Evolutionary conservation across 345 rosid species (phyloP).

Genomic region (Corchorus capsularis): DNA sequence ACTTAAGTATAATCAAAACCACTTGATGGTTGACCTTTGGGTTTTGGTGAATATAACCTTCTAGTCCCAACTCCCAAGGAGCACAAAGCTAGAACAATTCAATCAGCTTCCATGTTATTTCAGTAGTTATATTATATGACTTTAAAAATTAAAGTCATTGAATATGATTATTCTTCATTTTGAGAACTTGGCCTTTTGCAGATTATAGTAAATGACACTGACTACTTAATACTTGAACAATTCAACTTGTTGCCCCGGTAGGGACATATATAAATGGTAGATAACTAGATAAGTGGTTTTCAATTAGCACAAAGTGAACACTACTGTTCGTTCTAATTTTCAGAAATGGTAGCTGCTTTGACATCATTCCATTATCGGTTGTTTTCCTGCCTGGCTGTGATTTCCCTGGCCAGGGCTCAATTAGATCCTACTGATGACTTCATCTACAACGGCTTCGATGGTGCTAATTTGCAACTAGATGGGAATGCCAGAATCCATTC

Average conservation of each 20-base stretch:
- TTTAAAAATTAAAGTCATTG: neutral
- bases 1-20: neutral
- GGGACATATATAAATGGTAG: neutral
- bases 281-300: neutral
- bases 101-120: neutral
- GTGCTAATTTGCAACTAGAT: constrained; percentile 31
- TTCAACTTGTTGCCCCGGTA: neutral
- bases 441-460: constrained; percentile 45
- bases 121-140: neutral
- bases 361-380: constrained; percentile 20
- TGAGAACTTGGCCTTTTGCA: neutral
- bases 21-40: neutral
- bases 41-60: neutral
- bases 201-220: neutral
- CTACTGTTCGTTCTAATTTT: neutral
- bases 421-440: constrained; percentile 27
- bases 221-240: neutral
- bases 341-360: constrained; percentile 38
- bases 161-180: neutral
- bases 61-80: neutral
- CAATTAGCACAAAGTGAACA: neutral
- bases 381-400: constrained; percentile 4
- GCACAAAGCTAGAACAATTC: neutral
- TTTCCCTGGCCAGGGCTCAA: constrained; percentile 29
- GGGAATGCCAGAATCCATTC: constrained; percentile 42